Base-by-base conservation (phyloP, 2,329 filamentous ascomycete genomes). In the Apiospora rasikravindrae region DNA sequence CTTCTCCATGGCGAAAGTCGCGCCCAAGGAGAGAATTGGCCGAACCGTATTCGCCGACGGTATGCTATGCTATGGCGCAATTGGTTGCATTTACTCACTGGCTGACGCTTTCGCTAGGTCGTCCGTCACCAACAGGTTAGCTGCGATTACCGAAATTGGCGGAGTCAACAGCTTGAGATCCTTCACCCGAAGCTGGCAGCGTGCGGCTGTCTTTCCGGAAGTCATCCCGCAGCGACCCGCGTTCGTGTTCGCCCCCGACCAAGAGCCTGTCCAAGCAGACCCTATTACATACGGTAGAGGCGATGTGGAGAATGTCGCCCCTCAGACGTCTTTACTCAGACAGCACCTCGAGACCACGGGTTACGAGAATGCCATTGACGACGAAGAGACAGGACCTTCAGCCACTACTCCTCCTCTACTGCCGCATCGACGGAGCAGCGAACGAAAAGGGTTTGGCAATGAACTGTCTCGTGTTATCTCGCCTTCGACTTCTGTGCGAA, bases 121-220 rank as follows among this genome's bases (percentile, higher is more conserved):
- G n/a, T 92, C 90, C 8, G 84, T 89, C 51, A 88, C 87, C 44
- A 85, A 88, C 74, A 86, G 87, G 45, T 82, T 93, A 47, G 83
- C 88, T 37, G 85, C 86, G 70, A 80, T 92, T 70, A 86, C 88
- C 76, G 91, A 97, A 73, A 92, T 94, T 67, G 96, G 96, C 75
- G 96, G 96, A 69, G 92, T 95, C 73, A 98, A 98, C 85, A 97
- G 94, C 82, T 93, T 98, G 77, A 92, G 96, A 79, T 97, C 95
- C 78, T 98, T 98, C 80, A 94, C 95, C 64, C 90, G 93, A 73
- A 97, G 94, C 77, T 98, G 95, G 93, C 94, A 96, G 82, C 91
- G 96, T 80, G 96, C 96, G 49, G 94, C 95, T 37, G 92, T 89
- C 72, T 98, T 98, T 82, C 89, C 91, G 75, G 95, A 98, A 81